Percentiles rank a stretch among this genome's conserved stretches.
Evolutionary conservation across 2,329 filamentous ascomycete genomes (phyloP).

Genomic region (Raffaelea arxii): DNA sequence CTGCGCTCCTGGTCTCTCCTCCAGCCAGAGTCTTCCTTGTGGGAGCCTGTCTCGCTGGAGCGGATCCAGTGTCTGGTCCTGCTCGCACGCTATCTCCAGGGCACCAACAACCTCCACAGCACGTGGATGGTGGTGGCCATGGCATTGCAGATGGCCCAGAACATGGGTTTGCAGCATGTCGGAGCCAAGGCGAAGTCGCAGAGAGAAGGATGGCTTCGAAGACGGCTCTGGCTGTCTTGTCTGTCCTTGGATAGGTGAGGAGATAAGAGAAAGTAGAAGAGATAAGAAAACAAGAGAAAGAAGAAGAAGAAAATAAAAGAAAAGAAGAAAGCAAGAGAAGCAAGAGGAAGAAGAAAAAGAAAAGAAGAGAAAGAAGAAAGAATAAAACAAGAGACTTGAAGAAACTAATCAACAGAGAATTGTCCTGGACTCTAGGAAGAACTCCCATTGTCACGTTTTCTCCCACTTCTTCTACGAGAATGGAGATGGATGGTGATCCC

Average conservation of each 20-base stretch:
- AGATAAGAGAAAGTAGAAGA: too few species aligned
- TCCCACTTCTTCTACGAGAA: slow-evolving; percentile 17
- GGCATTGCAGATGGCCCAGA: slow-evolving; percentile 35
- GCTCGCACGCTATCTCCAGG: slow-evolving; percentile 38
- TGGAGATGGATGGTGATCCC: slow-evolving; percentile 11
- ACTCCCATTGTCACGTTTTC: neutral
- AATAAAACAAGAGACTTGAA: neutral
- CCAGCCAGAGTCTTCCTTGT: slow-evolving; percentile 24
- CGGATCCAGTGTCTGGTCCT: slow-evolving; percentile 36
- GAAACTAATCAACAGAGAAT: neutral
- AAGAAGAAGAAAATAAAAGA: neutral
- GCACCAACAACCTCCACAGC: slow-evolving; percentile 35
- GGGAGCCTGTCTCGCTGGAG: slow-evolving; percentile 31
- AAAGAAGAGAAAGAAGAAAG: neutral
- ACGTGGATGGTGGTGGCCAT: slow-evolving; percentile 39
- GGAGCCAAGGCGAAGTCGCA: slow-evolving; percentile 18
- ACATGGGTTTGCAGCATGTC: slow-evolving; percentile 19
- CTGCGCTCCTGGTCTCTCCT: slow-evolving; percentile 30
- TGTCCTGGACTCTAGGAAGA: neutral
- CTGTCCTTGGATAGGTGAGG: slow-evolving; percentile 28
- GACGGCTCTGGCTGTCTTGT: slow-evolving; percentile 27
- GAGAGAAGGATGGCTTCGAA: slow-evolving; percentile 27
- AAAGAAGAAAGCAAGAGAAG: neutral
- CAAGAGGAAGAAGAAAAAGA: neutral
- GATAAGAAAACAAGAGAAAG: neutral